Evolutionary conservation across 192 early-diverging fungal genomes (phyloP), one percentile per base, ranked within the genome.

Genomic region (Coemansia sp.): DNA sequence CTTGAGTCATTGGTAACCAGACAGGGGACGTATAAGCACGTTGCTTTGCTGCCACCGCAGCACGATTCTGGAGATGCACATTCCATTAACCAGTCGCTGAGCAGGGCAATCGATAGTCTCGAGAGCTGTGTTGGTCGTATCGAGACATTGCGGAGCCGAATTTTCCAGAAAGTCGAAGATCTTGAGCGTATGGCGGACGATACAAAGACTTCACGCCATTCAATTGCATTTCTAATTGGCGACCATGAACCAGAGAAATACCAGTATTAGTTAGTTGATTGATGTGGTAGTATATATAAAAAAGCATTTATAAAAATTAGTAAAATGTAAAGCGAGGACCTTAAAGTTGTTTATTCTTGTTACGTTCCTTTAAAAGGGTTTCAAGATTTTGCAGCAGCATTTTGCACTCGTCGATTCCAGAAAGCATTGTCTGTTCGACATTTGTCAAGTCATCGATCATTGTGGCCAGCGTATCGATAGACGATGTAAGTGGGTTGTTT

Each of bases 341-440:
- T 5, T 20, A 46, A 4, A 20, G 16, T 16, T 46, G 16, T 7
- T 12, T 49, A 23, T 21, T 26, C 4, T 10, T 51, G 25, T 57
- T 23, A 10, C 33, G 61, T 2, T 58, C 60, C 7, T 64, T 30
- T 21, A 66, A 70, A 13, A 79, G 63, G 9, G 35, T 29, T 29
- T 79, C 71, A 2, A 79, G 76, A 25, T 51, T 69, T 29, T 64
- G 35, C 26, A 79, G 64, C 60, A 79, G 39, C 2, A 31, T n/a
- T 58, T 67, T 74, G 49, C 77, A 79, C 59, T 79, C 71, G 46
- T 79, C 71, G 26, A 79, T 79, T 10, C 68, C 77, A 0, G 58
- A 56, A 7, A 79, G 62, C 77, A 74, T 79, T 29, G 68, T 67
- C 52, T 51, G 61, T 56, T 79, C 77, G 64, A 71, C 72, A 25